phyloP scores from a whole-genome alignment of 2,329 filamentous ascomycete genomes.

The Reticulascus tulasneorum region DNA sequence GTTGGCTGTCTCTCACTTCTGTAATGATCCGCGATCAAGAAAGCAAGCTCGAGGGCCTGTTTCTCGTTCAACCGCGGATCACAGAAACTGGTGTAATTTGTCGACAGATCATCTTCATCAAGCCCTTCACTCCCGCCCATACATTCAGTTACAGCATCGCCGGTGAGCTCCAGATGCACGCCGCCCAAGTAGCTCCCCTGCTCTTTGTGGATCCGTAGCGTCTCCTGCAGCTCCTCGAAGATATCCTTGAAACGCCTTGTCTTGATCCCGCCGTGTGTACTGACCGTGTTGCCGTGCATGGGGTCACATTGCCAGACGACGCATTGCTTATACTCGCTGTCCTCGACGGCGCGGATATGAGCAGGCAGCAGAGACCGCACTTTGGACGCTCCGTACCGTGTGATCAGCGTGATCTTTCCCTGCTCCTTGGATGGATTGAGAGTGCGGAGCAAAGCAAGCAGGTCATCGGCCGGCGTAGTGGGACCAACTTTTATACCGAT shows the following conservation, averaged over 20 bases:
- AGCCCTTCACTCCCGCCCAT: constrained; percentile 84
- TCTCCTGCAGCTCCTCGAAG: constrained; percentile 78
- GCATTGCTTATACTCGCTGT: constrained; percentile 59
- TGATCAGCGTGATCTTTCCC: constrained; percentile 95
- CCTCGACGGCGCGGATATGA: constrained; percentile 86
- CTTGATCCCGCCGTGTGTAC: constrained; percentile 76
- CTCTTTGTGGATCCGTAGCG: constrained; percentile 78
- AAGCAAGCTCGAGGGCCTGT: constrained; percentile 91
- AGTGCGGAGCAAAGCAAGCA: constrained; percentile 74
- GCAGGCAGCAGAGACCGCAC: constrained; percentile 71
- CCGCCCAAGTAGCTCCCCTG: constrained; percentile 85
- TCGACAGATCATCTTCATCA: constrained; percentile 79
- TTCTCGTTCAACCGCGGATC: constrained; percentile 96
- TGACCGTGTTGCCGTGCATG: constrained; percentile 83
- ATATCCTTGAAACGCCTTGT: constrained; percentile 90
- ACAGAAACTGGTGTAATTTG: constrained; percentile 94
- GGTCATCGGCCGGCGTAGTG: constrained; percentile 70
- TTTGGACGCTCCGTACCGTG: constrained; percentile 80
- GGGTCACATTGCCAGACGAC: constrained; percentile 99
- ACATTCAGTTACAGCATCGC: constrained; percentile 94
- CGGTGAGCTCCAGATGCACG: constrained; percentile 91
- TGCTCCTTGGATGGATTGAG: constrained; percentile 80
- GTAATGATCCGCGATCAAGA: constrained; percentile 83
- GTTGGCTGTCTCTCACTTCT: constrained; percentile 30
- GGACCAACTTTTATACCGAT: constrained; percentile 96